A percentile compares a stretch with the other conserved stretches of the same genome.
Evolutionary conservation across 306 rosid species (phyloP).

Genomic region (Vigna radiata): DNA sequence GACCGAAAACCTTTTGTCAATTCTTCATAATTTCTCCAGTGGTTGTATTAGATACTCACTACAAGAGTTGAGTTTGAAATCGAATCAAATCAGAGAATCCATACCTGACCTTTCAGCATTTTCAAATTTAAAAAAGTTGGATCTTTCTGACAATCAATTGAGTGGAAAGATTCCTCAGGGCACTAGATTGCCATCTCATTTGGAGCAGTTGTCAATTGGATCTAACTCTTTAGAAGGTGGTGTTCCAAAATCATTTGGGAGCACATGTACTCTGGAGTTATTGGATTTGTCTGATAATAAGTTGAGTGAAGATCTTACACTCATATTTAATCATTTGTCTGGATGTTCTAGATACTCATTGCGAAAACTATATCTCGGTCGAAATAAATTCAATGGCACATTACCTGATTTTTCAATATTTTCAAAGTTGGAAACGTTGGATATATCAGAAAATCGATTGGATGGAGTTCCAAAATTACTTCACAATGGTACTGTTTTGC

Average conservation of each 20-base stretch:
- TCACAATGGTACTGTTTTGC: too few relatives aligned
- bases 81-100: not conserved
- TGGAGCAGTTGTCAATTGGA: not conserved
- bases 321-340: not conserved
- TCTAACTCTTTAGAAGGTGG: conserved; percentile 19
- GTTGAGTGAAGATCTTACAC: not conserved
- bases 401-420: not conserved
- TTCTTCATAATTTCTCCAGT: not conserved
- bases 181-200: not conserved
- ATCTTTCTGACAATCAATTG: not conserved
- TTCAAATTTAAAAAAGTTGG: not conserved
- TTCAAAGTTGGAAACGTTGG: not conserved
- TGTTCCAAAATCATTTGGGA: not conserved
- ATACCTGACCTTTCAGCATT: conserved; percentile 19
- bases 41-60: conserved; percentile 43
- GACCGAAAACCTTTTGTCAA: too few relatives aligned
- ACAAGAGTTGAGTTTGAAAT: not conserved
- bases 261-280: not conserved
- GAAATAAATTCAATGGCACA: not conserved
- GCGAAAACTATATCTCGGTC: rapidly evolving
- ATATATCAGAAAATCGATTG: too few relatives aligned
- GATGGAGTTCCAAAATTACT: too few relatives aligned
- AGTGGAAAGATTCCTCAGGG: conserved; percentile 15
- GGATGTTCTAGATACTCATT: not conserved
- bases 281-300: not conserved